phyloP scores from a whole-genome alignment of 495 filamentous ascomycete genomes.

The Neurospora sp. region DNA sequence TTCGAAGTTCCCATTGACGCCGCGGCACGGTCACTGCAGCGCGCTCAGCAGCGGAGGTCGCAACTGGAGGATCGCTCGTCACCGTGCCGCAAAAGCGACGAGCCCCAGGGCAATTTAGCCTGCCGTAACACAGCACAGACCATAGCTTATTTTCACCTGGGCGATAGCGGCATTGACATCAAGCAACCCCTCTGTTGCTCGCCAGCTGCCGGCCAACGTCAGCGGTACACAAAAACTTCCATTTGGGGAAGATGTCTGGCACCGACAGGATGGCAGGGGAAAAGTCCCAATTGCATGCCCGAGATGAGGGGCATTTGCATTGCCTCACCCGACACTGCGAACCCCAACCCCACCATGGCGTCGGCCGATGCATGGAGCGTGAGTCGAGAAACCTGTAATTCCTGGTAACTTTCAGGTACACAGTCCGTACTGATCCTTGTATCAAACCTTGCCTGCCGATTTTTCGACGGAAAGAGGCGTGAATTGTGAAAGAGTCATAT shows the following conservation, averaged over 20 bases:
- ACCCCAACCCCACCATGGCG: background rate
- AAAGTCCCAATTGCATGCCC: background rate
- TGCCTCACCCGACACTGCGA: background rate
- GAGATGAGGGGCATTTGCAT: background rate
- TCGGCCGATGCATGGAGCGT: background rate
- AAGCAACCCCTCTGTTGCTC: background rate
- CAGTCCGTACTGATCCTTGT: background rate
- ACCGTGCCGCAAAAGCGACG: background rate
- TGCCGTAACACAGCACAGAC: constrained; percentile 15
- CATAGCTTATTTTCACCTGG: constrained; percentile 15
- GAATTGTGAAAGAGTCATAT: background rate
- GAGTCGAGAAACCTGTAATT: background rate
- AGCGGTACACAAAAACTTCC: background rate
- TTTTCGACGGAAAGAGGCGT: background rate
- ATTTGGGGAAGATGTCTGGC: background rate
- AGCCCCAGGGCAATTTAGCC: background rate
- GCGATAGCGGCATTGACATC: background rate
- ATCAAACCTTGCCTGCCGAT: background rate
- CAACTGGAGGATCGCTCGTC: background rate
- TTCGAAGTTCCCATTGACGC: background rate
- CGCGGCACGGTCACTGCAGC: background rate
- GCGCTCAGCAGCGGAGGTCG: background rate
- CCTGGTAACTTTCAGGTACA: background rate
- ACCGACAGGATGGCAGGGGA: background rate
- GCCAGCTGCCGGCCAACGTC: background rate